Percentiles rank a stretch among this genome's conserved stretches.
Evolutionary conservation across 345 rosid species (phyloP).

Genomic region (Gynandropsis gynandra): DNA sequence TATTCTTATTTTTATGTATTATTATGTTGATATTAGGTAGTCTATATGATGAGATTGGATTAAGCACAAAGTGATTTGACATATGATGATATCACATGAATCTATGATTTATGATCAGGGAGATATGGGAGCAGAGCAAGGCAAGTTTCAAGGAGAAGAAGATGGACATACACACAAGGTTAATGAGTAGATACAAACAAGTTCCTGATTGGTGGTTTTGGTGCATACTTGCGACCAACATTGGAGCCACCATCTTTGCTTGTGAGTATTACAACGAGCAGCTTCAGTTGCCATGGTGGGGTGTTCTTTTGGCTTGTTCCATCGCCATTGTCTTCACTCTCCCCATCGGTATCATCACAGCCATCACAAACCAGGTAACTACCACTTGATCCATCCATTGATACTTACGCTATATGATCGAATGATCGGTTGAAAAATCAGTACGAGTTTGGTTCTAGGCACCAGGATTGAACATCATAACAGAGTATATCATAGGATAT

Average conservation of each 20-base stretch:
- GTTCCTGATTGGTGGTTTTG: constrained; percentile 97
- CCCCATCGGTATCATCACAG: constrained; percentile 91
- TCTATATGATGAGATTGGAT: background rate
- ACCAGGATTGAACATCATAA: constrained; percentile 85
- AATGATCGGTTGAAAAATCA: background rate
- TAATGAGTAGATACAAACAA: constrained; percentile 69
- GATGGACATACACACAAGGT: constrained; percentile 66
- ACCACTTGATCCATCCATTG: background rate
- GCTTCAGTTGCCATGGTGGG: constrained; percentile 99
- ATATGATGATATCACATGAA: too few relatives aligned
- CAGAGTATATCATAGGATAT: constrained; percentile 91
- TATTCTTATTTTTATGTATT: too few relatives aligned
- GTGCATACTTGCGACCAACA: constrained; percentile 51
- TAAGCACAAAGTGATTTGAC: background rate
- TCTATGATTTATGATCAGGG: constrained; percentile 35
- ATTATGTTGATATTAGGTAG: too few relatives aligned
- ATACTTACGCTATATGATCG: background rate
- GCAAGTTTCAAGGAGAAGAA: constrained; percentile 59
- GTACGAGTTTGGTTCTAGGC: constrained; percentile 33
- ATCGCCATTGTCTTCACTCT: constrained; percentile 83
- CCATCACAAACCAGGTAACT: constrained; percentile 86
- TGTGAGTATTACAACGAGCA: constrained; percentile 82
- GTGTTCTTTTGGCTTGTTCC: constrained; percentile 75
- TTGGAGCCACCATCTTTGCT: constrained; percentile 61
- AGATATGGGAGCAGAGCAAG: constrained; percentile 81